Evolutionary conservation across 306 rosid species (phyloP).

Genomic region (Begonia fuchsioides): DNA sequence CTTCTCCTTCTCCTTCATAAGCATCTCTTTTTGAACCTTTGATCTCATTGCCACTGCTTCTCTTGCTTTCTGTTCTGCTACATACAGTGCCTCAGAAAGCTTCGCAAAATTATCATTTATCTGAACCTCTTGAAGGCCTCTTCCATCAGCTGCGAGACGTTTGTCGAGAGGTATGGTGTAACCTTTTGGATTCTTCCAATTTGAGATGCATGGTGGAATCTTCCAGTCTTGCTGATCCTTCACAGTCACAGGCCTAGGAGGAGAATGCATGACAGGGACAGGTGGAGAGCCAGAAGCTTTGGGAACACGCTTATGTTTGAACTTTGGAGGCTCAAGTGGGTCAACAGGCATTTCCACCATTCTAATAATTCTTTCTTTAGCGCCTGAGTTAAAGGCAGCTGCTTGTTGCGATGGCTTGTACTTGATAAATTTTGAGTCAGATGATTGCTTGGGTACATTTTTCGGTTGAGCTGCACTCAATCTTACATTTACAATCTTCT

Average conservation of each 20-base stretch:
- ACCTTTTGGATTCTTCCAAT: slow-evolving; percentile 96
- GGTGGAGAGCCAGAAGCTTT: slow-evolving; percentile 86
- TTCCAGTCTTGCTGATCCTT: slow-evolving; percentile 96
- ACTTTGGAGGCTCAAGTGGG: slow-evolving; percentile 88
- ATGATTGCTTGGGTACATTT: slow-evolving; percentile 58
- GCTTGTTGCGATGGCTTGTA: slow-evolving; percentile 80
- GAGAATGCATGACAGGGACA: slow-evolving; percentile 85
- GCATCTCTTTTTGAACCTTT: slow-evolving; percentile 83
- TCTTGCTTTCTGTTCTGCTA: slow-evolving; percentile 87
- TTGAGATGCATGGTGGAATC: slow-evolving; percentile 87
- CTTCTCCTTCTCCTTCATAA: slow-evolving; percentile 72
- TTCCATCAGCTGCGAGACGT: slow-evolving; percentile 79
- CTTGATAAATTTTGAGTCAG: slow-evolving; percentile 64
- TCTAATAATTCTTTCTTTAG: slow-evolving; percentile 74
- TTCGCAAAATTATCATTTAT: slow-evolving; percentile 77
- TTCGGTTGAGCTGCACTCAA: slow-evolving; percentile 79
- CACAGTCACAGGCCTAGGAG: slow-evolving; percentile 79
- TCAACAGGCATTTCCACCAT: slow-evolving; percentile 92
- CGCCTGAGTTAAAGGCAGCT: slow-evolving; percentile 73
- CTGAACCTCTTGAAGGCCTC: slow-evolving; percentile 86
- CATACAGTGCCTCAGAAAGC: slow-evolving; percentile 74
- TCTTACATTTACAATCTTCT: slow-evolving; percentile 73
- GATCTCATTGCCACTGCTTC: slow-evolving; percentile 86
- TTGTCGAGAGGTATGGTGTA: slow-evolving; percentile 81
- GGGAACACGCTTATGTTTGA: slow-evolving; percentile 88